Evolutionary conservation across 164 flowering plant species (phyloP).

Genomic region (Vitis rotundifolia): DNA sequence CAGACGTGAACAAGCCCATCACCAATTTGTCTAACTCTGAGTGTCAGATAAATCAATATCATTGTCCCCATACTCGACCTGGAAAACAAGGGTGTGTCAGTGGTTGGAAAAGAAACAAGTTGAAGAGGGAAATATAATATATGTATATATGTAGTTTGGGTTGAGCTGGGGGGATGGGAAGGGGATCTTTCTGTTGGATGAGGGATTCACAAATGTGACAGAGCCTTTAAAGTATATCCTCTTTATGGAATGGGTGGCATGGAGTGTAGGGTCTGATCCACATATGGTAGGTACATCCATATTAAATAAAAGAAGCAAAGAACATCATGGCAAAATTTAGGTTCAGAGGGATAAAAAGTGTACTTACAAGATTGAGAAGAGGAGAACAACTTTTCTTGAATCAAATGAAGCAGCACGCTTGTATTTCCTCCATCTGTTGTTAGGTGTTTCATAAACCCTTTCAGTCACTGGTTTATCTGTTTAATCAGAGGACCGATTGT

Average conservation of each 20-base stretch:
- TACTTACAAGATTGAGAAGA: conserved; percentile 78
- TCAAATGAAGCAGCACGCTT: conserved; percentile 69
- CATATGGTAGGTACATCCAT: no score
- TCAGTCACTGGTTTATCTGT: conserved; percentile 50
- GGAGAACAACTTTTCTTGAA: conserved; percentile 68
- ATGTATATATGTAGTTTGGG: no score
- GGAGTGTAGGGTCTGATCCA: no score
- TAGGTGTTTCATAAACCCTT: conserved; percentile 46
- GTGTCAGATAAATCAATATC: conserved; percentile 65
- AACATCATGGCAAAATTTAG: no score
- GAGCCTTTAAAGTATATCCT: no score
- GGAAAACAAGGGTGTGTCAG: conserved; percentile 19
- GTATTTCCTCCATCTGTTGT: conserved; percentile 52
- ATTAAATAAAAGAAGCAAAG: no score
- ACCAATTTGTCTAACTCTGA: conserved; percentile 55
- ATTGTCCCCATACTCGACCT: conserved; percentile 86
- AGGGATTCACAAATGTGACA: no score
- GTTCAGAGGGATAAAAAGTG: not conserved
- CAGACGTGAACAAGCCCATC: conserved; percentile 36
- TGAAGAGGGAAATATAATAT: no score
- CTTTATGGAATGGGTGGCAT: no score
- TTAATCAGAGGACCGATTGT: not conserved
- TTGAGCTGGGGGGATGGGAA: no score
- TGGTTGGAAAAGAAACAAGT: not conserved
- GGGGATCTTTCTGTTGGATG: no score